Evolutionary conservation across 2,329 filamentous ascomycete species (phyloP), one percentile per base, ranked within the genome.

Genomic region (Claviceps fusiformis): DNA sequence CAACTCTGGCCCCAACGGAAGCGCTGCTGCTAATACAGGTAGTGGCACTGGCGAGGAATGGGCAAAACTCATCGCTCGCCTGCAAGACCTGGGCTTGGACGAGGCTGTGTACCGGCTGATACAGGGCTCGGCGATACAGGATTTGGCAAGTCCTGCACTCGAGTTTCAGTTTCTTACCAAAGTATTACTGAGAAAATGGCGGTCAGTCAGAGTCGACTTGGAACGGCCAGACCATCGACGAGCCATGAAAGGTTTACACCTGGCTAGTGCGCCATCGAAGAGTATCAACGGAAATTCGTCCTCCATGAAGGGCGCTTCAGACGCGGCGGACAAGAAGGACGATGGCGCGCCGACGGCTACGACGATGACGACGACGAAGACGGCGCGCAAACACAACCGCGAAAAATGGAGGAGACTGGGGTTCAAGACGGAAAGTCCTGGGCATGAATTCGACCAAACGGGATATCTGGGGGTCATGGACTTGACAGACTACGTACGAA

Each of bases 401-500:
- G 86, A 95, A 64, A 96, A 96, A 68, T 98, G 93, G 93, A 80
- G 90, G 62, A 79, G 91, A 54, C 70, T 98, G 46, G 93, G 93
- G 3, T 98, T 98, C 64, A 87, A 93, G 68, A 86, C 87, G 0
- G 93, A 98, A 69, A 91, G 81, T 61, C 93, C 93, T 3, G 85
- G 85, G 0, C 78, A 79, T 62, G 93, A 98, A 62, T 97, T 98
- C 65, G 84, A 89, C 24, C 75, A 81, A 44, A 86, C 87, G 33
- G 93, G 93, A 0, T 97, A 91, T 67, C 71, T 98, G 54, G 93
- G 93, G 33, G 89, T 98, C 81, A 97, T 98, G 91, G 93, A 98
- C 68, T 71, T 98, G 64, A 89, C 90, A 2, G 91, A 97, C 68
- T 98, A 89, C 67, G 89, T 95, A 51, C 82, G 87, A 64, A 95